Conservation (phyloP, 2,329 filamentous ascomycete genomes). For the Laburnicola sp. region DNA sequence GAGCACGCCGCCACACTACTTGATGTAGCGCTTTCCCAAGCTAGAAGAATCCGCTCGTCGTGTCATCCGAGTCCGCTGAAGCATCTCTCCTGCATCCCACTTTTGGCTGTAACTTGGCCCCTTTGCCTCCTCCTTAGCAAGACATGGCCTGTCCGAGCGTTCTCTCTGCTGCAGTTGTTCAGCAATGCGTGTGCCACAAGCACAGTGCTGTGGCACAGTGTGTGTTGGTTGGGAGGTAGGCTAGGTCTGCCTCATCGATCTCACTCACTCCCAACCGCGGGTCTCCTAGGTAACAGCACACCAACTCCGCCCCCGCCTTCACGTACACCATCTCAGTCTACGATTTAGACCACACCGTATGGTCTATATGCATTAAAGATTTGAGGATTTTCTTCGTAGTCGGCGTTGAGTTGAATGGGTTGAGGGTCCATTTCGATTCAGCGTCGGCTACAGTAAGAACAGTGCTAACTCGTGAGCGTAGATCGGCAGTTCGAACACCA, state of each 20-base stretch:
- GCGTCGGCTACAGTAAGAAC: too few relatives aligned
- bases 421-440: not conserved
- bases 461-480: too few relatives aligned
- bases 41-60: too few relatives aligned
- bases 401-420: not conserved
- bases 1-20: not conserved
- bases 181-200: not conserved
- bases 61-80: too few relatives aligned
- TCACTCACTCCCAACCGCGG: not conserved
- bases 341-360: too few relatives aligned
- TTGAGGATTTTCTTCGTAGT: too few relatives aligned
- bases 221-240: not conserved
- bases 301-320: not conserved
- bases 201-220: too few relatives aligned
- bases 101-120: not conserved
- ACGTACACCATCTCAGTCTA: not conserved
- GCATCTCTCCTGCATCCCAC: not conserved
- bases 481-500: too few relatives aligned
- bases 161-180: not conserved
- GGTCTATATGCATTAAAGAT: too few relatives aligned
- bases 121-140: not conserved
- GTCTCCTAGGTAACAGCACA: conserved; percentile 2
- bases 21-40: too few relatives aligned
- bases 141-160: not conserved
- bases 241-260: not conserved